A percentile compares a stretch with the other conserved stretches of the same genome.
These are phyloP conservation scores for Novymonas esmeraldas DNA, from an alignment of 208 protist species.

Conservation along the genomic window DNA sequence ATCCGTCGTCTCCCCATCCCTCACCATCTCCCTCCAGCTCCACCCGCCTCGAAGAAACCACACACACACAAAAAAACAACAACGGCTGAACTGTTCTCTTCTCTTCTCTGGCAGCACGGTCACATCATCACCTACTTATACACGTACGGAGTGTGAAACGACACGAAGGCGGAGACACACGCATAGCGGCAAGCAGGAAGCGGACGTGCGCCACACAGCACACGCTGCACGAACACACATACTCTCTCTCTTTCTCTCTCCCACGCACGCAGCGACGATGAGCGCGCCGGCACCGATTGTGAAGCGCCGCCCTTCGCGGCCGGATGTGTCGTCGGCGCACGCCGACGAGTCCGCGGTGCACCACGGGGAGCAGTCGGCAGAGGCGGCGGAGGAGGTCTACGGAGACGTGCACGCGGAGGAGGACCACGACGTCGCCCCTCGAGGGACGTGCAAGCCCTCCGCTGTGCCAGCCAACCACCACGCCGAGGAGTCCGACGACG, in stretches of 20 bases:
- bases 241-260: background rate
- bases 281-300: constrained; percentile 7
- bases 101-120: background rate
- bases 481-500: background rate
- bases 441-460: background rate
- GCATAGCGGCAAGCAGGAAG: background rate
- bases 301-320: constrained; percentile 8
- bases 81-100: too few relatives aligned
- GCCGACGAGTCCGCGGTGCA: background rate
- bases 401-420: background rate
- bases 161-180: too few relatives aligned
- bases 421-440: background rate
- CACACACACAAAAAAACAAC: too few relatives aligned
- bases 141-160: too few relatives aligned
- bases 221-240: background rate
- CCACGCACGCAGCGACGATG: constrained; percentile 1
- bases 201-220: background rate
- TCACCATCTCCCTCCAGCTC: too few relatives aligned
- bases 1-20: too few relatives aligned
- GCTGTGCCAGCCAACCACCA: background rate
- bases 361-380: background rate
- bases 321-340: background rate
- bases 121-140: too few relatives aligned
- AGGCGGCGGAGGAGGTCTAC: background rate
- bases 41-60: too few relatives aligned